Evolutionary conservation across 345 rosid genomes (phyloP), one percentile per base, ranked within the genome.

Genomic region (Hibiscus trionum): DNA sequence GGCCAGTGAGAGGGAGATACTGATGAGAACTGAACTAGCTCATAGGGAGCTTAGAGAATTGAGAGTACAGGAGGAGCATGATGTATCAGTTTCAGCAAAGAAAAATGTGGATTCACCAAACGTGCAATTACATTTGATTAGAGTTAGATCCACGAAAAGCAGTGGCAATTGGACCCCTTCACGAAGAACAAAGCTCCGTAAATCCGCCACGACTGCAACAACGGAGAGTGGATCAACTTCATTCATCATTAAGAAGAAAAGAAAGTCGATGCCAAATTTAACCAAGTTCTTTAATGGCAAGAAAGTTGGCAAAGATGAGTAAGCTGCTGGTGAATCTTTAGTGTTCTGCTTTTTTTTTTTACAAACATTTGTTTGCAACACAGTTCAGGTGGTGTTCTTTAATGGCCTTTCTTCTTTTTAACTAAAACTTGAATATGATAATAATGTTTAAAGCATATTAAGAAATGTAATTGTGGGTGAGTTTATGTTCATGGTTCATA

Each of bases 1-100:
- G 79, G 87, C 90, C 0, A 88, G 88, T 76, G 97, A 93, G 80
- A 87, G 73, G 72, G 97, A 88, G 77, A 85, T 84, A 62, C 3
- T 79, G 79, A 86, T 89, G 83, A 87, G 82, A 80, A 86, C 79
- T 0, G 96, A 88, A 66, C 73, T 84, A 12, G 82, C 80, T 42
- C 84, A 82, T 4, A 79, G 82, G 82, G 81, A 84, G 49, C 79
- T 80, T 11, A 77, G 82, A 35, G 87, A 78, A 46, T 85, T 80
- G 70, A 74, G 81, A 77, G 61, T 83, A 78, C 85, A 83, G 73
- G 93, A 86, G 81, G 93, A 86, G 82, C 76, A 79, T 46, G 84
- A 81, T 64, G 84, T 76, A 0, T 85, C 93, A 16, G 52, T 80
- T 57, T 84, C 91, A 12, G 80, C 82, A 29, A 88, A 87, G 76